phyloP scores from a whole-genome alignment of 352 stramenopile genomes.

The Aphanomyces astaci region DNA sequence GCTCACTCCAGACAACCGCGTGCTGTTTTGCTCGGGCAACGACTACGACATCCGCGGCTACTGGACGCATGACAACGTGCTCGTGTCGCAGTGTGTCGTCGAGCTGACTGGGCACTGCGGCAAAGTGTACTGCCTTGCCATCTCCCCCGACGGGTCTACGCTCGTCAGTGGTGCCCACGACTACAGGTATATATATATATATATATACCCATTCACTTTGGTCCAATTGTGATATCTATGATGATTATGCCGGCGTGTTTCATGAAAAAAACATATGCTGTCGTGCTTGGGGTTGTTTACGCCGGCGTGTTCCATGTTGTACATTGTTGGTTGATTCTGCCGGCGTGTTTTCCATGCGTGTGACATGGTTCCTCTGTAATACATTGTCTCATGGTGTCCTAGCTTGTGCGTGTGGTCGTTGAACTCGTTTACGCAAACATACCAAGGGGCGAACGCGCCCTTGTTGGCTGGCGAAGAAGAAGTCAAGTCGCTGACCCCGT shows the following conservation, averaged over 20 bases:
- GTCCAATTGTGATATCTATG: too few species aligned
- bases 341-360: too few species aligned
- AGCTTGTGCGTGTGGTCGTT: conserved; percentile 23
- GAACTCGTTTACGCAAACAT: conserved; percentile 1
- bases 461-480: conserved; percentile 12
- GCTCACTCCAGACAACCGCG: conserved; percentile 14
- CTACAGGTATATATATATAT: conserved; percentile 23
- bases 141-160: conserved; percentile 7
- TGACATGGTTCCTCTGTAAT: not conserved
- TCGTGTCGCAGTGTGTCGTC: conserved; percentile 12
- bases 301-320: too few species aligned
- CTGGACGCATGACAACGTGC: not conserved
- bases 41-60: conserved; percentile 24
- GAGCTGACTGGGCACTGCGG: conserved; percentile 19
- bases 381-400: not conserved
- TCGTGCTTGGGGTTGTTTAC: too few species aligned
- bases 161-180: conserved; percentile 24
- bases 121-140: conserved; percentile 22
- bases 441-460: conserved; percentile 17
- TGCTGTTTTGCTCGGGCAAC: conserved; percentile 23
- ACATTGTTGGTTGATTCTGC: too few species aligned
- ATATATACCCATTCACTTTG: too few species aligned
- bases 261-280: too few species aligned
- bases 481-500: not conserved
- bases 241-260: too few species aligned